Percentiles rank a stretch among this genome's conserved stretches.
These are phyloP conservation scores for Sarcodon sp. DNA, from an alignment of 768 basidiomycete genomes.

Conservation along the genomic window DNA sequence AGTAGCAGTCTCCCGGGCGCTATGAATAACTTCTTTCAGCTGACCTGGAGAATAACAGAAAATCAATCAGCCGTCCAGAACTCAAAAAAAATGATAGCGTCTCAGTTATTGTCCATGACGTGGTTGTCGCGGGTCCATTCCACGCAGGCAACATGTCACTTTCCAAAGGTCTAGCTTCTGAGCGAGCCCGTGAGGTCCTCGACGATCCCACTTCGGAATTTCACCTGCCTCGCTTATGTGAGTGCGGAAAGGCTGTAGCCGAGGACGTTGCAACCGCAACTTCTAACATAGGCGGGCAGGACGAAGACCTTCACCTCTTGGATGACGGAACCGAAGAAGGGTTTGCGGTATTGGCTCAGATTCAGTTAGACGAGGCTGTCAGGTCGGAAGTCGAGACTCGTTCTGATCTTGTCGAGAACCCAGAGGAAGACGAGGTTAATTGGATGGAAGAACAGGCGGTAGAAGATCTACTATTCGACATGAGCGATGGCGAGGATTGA, in stretches of 20 bases:
- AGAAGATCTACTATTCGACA: too few relatives aligned
- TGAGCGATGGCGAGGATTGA: too few relatives aligned
- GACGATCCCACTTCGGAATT: constrained; percentile 31
- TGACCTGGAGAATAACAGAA: constrained; percentile 17
- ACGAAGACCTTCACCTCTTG: constrained; percentile 1
- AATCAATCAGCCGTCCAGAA: constrained; percentile 29
- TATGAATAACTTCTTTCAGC: constrained; percentile 10
- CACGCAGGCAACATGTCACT: constrained; percentile 40
- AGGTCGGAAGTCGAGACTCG: too few relatives aligned
- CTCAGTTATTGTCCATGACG: constrained; percentile 46
- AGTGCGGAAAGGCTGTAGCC: constrained; percentile 16
- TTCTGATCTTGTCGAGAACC: too few relatives aligned
- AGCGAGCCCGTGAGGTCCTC: constrained; percentile 43
- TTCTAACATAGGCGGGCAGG: constrained; percentile 5
- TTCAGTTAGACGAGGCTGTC: background rate
- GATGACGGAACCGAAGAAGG: constrained; percentile 37
- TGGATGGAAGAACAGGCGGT: too few relatives aligned
- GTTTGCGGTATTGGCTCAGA: constrained; percentile 29
- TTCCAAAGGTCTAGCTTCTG: constrained; percentile 59
- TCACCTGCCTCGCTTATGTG: constrained; percentile 29
- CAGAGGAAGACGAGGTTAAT: too few relatives aligned
- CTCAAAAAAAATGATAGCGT: constrained; percentile 36
- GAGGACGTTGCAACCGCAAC: constrained; percentile 1
- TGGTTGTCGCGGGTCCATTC: constrained; percentile 45
- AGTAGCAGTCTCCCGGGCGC: constrained; percentile 10